Base-by-base conservation (phyloP, 257 asterid species). In the Petunia secreta region DNA sequence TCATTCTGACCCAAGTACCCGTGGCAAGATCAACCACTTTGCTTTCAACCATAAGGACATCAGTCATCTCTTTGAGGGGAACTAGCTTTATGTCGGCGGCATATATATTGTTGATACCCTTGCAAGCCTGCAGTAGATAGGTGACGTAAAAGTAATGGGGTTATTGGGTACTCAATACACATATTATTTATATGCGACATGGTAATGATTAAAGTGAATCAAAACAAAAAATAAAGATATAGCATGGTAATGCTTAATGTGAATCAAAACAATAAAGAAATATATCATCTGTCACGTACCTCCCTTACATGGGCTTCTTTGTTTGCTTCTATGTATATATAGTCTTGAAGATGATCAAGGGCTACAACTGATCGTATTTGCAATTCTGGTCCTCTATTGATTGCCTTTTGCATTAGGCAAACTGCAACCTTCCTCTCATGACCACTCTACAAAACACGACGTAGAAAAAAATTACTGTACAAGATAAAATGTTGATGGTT, bases 41-140 rank as follows among this genome's bases (percentile, higher is more conserved):
- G 89, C 93, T 91, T 80, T 94, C 97, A 74, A 94, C 97, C 2
- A 97, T 90, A 79, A 94, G 94, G 79, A 94, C 98, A 85, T 89
- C 95, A 4, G 97, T 91, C 98, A 94, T 94, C 91, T 94, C 98
- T 90, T 91, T 93, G 85, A 93, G 93, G 7, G 98, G 98, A 75
- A 94, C 98, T 4, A 90, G 97, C 92, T 88, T 89, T 83, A 91
- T 75, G 81, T 88, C 93, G 54, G 89, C 75, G 2, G 91, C 66
- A 83, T 85, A 92, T 75, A 94, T 91, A 75, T 88, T 94, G 1
- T 93, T 98, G 95, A 94, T 88, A 41, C 97, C 98, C 87, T 91
- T 93, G 64, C 89, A 82, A 75, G 94, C 98, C 98, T 94, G 85
- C 57, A 73, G 81, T 58, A 80, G 60, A 55, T 55, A 1, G 60